Evolutionary conservation across 139 green algal species (phyloP).

Genomic region (Chlorella sp.): DNA sequence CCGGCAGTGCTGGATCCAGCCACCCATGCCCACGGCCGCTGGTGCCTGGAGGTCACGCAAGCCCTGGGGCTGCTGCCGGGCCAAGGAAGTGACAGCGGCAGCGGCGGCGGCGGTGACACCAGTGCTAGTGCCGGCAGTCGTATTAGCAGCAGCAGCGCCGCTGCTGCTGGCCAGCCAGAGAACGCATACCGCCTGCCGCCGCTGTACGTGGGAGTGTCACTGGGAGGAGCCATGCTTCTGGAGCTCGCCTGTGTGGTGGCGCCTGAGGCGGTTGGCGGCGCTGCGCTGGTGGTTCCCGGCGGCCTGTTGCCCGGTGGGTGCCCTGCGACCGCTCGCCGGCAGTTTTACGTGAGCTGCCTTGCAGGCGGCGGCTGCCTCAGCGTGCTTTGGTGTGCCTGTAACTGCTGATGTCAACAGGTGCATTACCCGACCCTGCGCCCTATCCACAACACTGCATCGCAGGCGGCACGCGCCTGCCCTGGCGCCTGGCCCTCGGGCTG

Average conservation of each 20-base stretch:
- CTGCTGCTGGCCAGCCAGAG: not conserved
- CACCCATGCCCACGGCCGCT: not conserved
- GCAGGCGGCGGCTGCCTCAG: not conserved
- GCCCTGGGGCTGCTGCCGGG: conserved; percentile 6
- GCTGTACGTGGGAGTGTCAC: not conserved
- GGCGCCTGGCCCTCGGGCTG: not conserved
- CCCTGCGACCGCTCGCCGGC: not conserved
- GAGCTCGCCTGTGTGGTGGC: conserved; percentile 1
- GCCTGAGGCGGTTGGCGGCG: not conserved
- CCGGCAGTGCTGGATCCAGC: not conserved
- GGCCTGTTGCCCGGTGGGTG: not conserved
- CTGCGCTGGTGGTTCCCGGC: not conserved
- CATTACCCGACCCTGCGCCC: not conserved
- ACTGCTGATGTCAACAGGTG: not conserved
- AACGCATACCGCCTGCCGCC: not conserved
- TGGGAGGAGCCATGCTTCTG: not conserved
- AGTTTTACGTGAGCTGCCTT: not conserved
- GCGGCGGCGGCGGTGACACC: no score
- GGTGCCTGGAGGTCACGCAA: not conserved
- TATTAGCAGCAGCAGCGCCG: not conserved
- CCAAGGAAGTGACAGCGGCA: no score
- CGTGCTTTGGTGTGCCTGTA: not conserved
- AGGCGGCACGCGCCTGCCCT: not conserved
- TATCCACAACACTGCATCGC: not conserved
- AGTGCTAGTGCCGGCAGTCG: no score